Percentiles rank a stretch among this genome's conserved stretches.
Conservation (phyloP, 1,284 basidiomycete genomes). For the Cutaneotrichosporon cavernicola region DNA sequence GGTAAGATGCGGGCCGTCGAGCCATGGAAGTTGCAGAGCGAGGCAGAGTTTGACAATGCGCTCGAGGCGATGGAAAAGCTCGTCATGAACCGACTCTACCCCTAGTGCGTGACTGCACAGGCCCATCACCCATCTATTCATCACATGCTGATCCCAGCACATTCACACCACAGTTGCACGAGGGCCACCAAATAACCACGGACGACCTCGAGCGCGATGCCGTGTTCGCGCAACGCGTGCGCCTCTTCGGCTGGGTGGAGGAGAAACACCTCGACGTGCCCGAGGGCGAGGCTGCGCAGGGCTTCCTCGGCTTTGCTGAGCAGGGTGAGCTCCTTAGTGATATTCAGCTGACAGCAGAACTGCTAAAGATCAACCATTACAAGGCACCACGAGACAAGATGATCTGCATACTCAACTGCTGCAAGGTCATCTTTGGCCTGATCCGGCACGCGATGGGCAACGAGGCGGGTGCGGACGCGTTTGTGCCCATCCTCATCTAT, state of each 20-base stretch:
- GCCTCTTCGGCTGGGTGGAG: slow-evolving; percentile 84
- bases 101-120: slow-evolving; percentile 64
- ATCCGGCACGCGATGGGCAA: slow-evolving; percentile 73
- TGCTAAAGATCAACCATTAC: slow-evolving; percentile 96
- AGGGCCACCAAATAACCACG: slow-evolving; percentile 72
- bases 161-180: slow-evolving; percentile 76
- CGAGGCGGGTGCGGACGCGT: slow-evolving; percentile 74
- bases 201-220: slow-evolving; percentile 95
- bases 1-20: slow-evolving; percentile 81
- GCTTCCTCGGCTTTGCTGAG: slow-evolving; percentile 90
- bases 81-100: slow-evolving; percentile 96
- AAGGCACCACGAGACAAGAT: slow-evolving; percentile 97
- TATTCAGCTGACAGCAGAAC: slow-evolving; percentile 59
- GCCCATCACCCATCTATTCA: background rate
- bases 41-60: slow-evolving; percentile 90
- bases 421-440: slow-evolving; percentile 98
- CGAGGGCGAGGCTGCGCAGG: slow-evolving; percentile 58
- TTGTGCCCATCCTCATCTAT: slow-evolving; percentile 91
- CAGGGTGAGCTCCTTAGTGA: slow-evolving; percentile 63
- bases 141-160: slow-evolving; percentile 61
- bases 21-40: slow-evolving; percentile 70
- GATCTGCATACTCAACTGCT: slow-evolving; percentile 95
- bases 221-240: slow-evolving; percentile 85
- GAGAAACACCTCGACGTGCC: slow-evolving; percentile 83
- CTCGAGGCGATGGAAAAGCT: slow-evolving; percentile 99